Percentiles rank a stretch among this genome's conserved stretches.
Evolutionary conservation across 2,329 filamentous ascomycete species (phyloP).

Genomic region (Calonectria pauciramosa): DNA sequence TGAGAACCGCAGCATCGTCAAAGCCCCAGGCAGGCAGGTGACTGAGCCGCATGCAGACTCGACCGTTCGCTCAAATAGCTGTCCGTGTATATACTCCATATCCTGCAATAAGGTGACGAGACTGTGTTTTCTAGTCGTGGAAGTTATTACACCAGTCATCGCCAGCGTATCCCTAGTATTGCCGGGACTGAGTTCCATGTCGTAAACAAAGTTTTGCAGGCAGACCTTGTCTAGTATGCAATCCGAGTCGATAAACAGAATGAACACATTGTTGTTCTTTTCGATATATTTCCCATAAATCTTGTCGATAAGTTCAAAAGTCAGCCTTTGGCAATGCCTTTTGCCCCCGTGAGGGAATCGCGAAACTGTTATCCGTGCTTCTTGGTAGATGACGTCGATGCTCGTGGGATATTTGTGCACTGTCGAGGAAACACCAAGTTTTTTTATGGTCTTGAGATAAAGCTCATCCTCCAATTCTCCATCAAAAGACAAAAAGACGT

Average conservation of each 20-base stretch:
- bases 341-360: slow-evolving; percentile 95
- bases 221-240: slow-evolving; percentile 93
- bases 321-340: slow-evolving; percentile 91
- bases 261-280: slow-evolving; percentile 91
- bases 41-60: slow-evolving; percentile 95
- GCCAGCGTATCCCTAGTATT: slow-evolving; percentile 94
- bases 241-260: slow-evolving; percentile 97
- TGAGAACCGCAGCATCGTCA: slow-evolving; percentile 95
- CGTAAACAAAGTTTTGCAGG: slow-evolving; percentile 97
- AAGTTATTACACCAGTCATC: slow-evolving; percentile 98
- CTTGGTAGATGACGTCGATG: slow-evolving; percentile 89
- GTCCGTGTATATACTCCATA: slow-evolving; percentile 98
- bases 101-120: slow-evolving; percentile 94
- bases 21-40: slow-evolving; percentile 93
- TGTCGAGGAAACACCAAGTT: slow-evolving; percentile 84
- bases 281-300: slow-evolving; percentile 90
- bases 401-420: slow-evolving; percentile 86
- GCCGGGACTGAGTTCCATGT: slow-evolving; percentile 97
- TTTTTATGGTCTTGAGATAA: slow-evolving; percentile 87
- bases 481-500: slow-evolving; percentile 96
- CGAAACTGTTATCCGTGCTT: slow-evolving; percentile 89
- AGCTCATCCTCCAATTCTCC: slow-evolving; percentile 90
- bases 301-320: slow-evolving; percentile 93
- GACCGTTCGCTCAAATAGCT: slow-evolving; percentile 94
- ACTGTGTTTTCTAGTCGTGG: slow-evolving; percentile 89